Base-by-base conservation (phyloP, 805 yeast species). In the Lachancea waltii region DNA sequence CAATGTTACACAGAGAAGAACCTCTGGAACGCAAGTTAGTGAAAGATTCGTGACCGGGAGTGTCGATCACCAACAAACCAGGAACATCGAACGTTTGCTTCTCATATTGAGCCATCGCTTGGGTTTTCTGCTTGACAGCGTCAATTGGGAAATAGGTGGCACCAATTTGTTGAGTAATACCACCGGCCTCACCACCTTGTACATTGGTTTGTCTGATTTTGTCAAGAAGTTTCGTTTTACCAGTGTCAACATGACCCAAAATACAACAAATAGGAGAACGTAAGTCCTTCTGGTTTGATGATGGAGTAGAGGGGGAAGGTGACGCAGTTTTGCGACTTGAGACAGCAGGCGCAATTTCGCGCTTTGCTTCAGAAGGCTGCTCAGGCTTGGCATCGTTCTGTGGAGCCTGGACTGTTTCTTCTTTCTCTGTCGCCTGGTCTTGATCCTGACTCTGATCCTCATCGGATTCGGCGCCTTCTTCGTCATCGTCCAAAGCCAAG, bases 111-210 rank as follows among this genome's bases (percentile, higher is more conserved):
- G 84, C 77, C 97, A 92, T 90, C 35, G 83, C 94, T 32, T 78
- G 82, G 19, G 97, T 92, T 69, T 92, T 92, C 58, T 79, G 79
- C 64, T 81, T 80, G 56, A 92, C 85, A 30, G 97, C 87, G 21
- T 83, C 94, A 50, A 92, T 87, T 45, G 98, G 98, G 85, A 92
- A 92, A 64, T 92, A 92, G 16, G 99, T 92, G 40, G 99, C 99
- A 77, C 99, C 99, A 60, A 92, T 92, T 69, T 92, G 99, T 75
- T 92, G 99, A 48, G 99, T 92, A 63, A 92, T 92, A 72, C 99
- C 99, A 72, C 99, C 99, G 40, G 99, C 99, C 70, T 92, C 99
- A 60, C 98, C 99, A 63, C 97, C 99, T 71, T 92, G 99, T 45
- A 92, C 99, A 59, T 92, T 92, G 29, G 97, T 92, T 70, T 90